Conservation (phyloP, 31 red algal species). For the Porphyra umbilicalis region DNA sequence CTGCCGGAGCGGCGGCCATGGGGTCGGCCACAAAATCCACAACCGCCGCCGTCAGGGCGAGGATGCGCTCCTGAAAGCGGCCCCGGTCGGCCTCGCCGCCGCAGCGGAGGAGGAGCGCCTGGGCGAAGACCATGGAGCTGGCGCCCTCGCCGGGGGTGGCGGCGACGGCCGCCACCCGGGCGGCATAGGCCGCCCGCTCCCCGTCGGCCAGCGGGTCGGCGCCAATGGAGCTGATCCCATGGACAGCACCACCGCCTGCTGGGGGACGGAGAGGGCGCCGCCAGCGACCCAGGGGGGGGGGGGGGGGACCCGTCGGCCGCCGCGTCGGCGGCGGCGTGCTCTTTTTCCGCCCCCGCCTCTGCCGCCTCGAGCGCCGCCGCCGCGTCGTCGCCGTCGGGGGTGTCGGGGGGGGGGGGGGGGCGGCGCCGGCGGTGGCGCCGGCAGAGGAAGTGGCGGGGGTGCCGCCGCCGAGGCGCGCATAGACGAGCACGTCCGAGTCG, state of each 20-base stretch:
- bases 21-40: constrained; percentile 40
- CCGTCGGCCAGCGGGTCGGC: constrained; percentile 35
- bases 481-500: constrained; percentile 68
- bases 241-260: constrained; percentile 43
- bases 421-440: no score
- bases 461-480: constrained; percentile 35
- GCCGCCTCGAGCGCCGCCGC: neutral
- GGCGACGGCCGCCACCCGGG: constrained; percentile 17
- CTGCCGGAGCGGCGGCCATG: neutral
- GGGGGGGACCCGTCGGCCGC: neutral
- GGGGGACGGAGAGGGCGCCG: constrained; percentile 11
- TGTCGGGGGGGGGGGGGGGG: no score
- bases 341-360: neutral
- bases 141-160: constrained; percentile 30
- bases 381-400: neutral
- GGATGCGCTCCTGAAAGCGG: constrained; percentile 63
- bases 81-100: constrained; percentile 54
- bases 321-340: no score
- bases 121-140: constrained; percentile 35
- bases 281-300: neutral
- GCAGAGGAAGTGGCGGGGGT: no score
- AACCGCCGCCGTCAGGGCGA: constrained; percentile 90
- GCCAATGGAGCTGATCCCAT: neutral
- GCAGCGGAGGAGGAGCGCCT: constrained; percentile 44
- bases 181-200: constrained; percentile 42